Evolutionary conservation across 768 basidiomycete species (phyloP), one percentile per base, ranked within the genome.

Genomic region (Lactarius sanguifluus): DNA sequence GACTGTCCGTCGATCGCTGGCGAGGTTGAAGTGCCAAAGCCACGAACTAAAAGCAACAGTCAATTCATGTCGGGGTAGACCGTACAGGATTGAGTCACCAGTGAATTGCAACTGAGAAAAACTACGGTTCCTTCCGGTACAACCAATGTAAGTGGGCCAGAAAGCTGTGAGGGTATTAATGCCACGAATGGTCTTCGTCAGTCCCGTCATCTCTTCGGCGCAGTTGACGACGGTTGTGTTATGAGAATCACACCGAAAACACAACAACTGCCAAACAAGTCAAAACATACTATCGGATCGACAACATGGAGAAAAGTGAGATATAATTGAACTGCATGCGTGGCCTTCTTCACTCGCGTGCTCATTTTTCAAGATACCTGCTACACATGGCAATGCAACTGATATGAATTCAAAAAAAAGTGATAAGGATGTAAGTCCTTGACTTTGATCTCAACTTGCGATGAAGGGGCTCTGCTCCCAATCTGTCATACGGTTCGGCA

Each of bases 21-120:
- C 23, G 40, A 40, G 13, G 38, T 50, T 58, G 34, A 43, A 12
- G 40, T 63, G 28, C 28, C 43, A 34, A 34, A 40, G 15, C 25
- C n/a, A 47, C 7, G n/a, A 36, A 34, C 66, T 67, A 38, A 30
- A 47, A 59, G 23, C 10, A n/a, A 43, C 20, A 41, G 52, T 64
- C 58, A 60, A 55, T 47, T 9, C 6, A 3, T 47, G 32, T 47
- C 30, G 18, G 28, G 18, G 25, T 8, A 45, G 18, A 40, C 8
- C n/a, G 18, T 18, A 25, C 6, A 20, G n/a, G 12, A n/a, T n/a
- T 4, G n/a, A 15, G 25, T 60, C 50, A 67, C 62, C 61, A 25
- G 55, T 55, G 32, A 15, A 55, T 56, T 36, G 50, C 23, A 50
- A 40, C 23, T 7, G 62, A 18, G 16, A 41, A 7, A 7, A 28